Conservation (phyloP, 768 basidiomycete species). For the Tulasnella calospora region DNA sequence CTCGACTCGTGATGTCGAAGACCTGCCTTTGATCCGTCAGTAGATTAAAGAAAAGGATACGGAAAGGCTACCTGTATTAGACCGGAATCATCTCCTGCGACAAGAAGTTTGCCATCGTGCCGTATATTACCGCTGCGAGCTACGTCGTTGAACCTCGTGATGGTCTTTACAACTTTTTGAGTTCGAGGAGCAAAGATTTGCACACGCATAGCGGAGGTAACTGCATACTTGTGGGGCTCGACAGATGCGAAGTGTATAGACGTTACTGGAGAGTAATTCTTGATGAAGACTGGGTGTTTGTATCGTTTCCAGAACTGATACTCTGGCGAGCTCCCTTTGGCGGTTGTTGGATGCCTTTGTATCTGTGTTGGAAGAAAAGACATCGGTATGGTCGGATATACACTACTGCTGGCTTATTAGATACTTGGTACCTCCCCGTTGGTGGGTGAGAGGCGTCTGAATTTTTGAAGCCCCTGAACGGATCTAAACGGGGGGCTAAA, state of each 20-base stretch:
- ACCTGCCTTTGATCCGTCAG: constrained; percentile 44
- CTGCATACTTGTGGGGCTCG: constrained; percentile 89
- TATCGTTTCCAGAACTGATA: constrained; percentile 84
- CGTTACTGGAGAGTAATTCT: constrained; percentile 94
- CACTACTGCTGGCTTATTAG: background rate
- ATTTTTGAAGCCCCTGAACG: constrained; percentile 11
- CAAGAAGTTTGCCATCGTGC: constrained; percentile 87
- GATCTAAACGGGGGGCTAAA: background rate
- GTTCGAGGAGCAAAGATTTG: constrained; percentile 96
- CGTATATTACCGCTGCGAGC: constrained; percentile 86
- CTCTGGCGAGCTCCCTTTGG: constrained; percentile 63
- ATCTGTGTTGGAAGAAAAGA: constrained; percentile 77
- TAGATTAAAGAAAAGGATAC: background rate
- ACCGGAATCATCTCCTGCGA: constrained; percentile 93
- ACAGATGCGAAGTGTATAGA: constrained; percentile 85
- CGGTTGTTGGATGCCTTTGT: constrained; percentile 52
- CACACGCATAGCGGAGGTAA: constrained; percentile 87
- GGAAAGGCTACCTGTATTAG: constrained; percentile 57
- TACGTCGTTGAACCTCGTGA: constrained; percentile 94
- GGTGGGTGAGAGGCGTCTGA: background rate
- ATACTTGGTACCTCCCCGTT: background rate
- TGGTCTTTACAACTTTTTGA: constrained; percentile 93
- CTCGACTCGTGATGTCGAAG: constrained; percentile 89
- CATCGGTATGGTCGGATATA: constrained; percentile 41
- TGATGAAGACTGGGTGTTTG: constrained; percentile 88